Evolutionary conservation across 1,284 basidiomycete genomes (phyloP).

Genomic region (Flammula alnicola): DNA sequence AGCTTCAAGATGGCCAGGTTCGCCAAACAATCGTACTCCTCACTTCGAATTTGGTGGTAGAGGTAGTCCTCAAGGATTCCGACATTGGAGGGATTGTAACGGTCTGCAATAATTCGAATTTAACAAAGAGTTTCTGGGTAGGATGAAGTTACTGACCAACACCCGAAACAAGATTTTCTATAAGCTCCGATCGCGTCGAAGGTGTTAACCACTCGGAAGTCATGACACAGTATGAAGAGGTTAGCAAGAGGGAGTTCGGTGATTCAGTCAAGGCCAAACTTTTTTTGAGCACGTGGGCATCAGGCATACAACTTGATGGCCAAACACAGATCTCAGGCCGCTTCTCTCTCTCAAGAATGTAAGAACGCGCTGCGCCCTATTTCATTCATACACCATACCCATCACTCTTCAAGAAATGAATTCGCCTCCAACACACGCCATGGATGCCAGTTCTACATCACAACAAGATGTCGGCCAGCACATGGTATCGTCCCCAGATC

Average conservation of each 20-base stretch:
- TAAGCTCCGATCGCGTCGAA: slow-evolving; percentile 78
- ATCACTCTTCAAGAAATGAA: background rate
- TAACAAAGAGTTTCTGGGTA: background rate
- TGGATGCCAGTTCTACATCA: slow-evolving; percentile 1
- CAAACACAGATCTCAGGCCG: slow-evolving; percentile 1
- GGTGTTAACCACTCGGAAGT: slow-evolving; percentile 70
- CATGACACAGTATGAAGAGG: slow-evolving; percentile 12
- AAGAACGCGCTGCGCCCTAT: too few relatives aligned
- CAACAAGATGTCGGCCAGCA: slow-evolving; percentile 5
- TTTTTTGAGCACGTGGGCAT: slow-evolving; percentile 38
- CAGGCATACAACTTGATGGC: slow-evolving; percentile 1
- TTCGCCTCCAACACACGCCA: slow-evolving; percentile 8
- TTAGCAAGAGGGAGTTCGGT: background rate
- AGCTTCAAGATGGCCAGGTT: slow-evolving; percentile 90
- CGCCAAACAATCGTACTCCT: slow-evolving; percentile 92
- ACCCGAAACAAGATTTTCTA: slow-evolving; percentile 90
- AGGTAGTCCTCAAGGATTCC: slow-evolving; percentile 94
- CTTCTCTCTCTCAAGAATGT: slow-evolving; percentile 10
- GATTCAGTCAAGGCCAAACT: slow-evolving; percentile 15
- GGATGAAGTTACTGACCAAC: slow-evolving; percentile 66
- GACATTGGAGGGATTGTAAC: slow-evolving; percentile 95
- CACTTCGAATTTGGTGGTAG: slow-evolving; percentile 86
- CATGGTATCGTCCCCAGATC: slow-evolving; percentile 6
- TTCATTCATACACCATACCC: background rate
- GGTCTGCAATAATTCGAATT: slow-evolving; percentile 61